These are phyloP conservation scores for Jamesozyma jinghongensis DNA, from an alignment of 805 yeast species.

Conservation along the genomic window DNA sequence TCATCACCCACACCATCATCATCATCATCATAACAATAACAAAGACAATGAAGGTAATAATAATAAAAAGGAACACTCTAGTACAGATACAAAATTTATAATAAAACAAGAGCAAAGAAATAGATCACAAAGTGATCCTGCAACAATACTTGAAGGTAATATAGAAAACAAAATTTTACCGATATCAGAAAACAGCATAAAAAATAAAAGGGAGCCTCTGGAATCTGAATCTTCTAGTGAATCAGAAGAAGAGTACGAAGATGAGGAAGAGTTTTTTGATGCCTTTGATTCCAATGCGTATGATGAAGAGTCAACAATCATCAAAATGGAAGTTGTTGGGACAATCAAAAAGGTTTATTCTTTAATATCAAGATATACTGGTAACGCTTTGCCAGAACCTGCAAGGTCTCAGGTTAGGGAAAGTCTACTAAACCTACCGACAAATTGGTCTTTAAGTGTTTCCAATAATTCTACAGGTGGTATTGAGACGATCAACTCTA, in stretches of 20 bases:
- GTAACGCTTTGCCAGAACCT: conserved; percentile 64
- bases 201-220: background rate
- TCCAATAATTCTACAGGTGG: conserved; percentile 13
- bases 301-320: conserved; percentile 30
- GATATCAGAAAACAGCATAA: background rate
- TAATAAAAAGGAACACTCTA: conserved; percentile 11
- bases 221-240: background rate
- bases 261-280: conserved; percentile 29
- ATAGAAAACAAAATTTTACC: background rate
- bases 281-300: conserved; percentile 24
- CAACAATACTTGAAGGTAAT: too few relatives aligned
- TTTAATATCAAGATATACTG: conserved; percentile 77
- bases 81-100: too few relatives aligned
- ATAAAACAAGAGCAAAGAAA: background rate
- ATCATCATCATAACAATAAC: background rate
- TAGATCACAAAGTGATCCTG: background rate
- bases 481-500: background rate
- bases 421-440: conserved; percentile 65
- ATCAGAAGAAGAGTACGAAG: conserved; percentile 15
- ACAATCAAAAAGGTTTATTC: conserved; percentile 85
- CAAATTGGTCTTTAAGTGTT: conserved; percentile 50
- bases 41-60: background rate
- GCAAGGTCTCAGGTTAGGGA: conserved; percentile 75
- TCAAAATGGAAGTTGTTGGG: conserved; percentile 74
- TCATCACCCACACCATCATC: conserved; percentile 10